Evolutionary conservation across 768 basidiomycete species (phyloP).

Genomic region (Rhodotorula diobovata): DNA sequence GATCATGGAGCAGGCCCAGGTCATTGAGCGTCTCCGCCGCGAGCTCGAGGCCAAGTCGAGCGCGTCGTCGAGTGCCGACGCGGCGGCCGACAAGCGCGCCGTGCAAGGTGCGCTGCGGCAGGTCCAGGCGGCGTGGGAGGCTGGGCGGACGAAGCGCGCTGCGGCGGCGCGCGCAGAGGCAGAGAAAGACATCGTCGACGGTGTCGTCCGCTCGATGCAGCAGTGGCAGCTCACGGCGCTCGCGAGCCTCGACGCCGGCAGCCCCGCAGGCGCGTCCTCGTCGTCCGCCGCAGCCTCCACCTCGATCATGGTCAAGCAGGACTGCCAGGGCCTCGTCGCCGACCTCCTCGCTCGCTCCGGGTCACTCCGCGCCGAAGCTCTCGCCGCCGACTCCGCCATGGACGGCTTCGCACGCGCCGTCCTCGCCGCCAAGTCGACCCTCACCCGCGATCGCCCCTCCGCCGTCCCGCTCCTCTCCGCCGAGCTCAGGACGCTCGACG

Average conservation of each 20-base stretch:
- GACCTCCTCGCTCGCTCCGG: constrained; percentile 1
- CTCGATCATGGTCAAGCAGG: background rate
- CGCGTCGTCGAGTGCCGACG: constrained; percentile 51
- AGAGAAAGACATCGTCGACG: constrained; percentile 14
- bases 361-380: background rate
- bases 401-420: constrained; percentile 12
- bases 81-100: constrained; percentile 53
- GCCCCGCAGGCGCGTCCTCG: background rate
- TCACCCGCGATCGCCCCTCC: constrained; percentile 9
- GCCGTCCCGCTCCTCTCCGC: constrained; percentile 18
- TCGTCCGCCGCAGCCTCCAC: constrained; percentile 4
- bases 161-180: constrained; percentile 7
- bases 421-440: background rate
- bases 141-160: constrained; percentile 7
- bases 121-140: constrained; percentile 19
- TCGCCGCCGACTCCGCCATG: constrained; percentile 4
- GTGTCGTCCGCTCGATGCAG: constrained; percentile 4
- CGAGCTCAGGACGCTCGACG: constrained; percentile 20
- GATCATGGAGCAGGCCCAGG: constrained; percentile 77
- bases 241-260: background rate
- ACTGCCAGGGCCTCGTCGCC: constrained; percentile 10
- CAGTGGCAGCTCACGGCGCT: constrained; percentile 26
- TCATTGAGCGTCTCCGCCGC: constrained; percentile 79
- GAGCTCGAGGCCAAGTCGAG: constrained; percentile 69
- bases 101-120: constrained; percentile 14